Evolutionary conservation across 176 grass and related monocot genomes (phyloP).

Genomic region (Aegilops sharonensis): DNA sequence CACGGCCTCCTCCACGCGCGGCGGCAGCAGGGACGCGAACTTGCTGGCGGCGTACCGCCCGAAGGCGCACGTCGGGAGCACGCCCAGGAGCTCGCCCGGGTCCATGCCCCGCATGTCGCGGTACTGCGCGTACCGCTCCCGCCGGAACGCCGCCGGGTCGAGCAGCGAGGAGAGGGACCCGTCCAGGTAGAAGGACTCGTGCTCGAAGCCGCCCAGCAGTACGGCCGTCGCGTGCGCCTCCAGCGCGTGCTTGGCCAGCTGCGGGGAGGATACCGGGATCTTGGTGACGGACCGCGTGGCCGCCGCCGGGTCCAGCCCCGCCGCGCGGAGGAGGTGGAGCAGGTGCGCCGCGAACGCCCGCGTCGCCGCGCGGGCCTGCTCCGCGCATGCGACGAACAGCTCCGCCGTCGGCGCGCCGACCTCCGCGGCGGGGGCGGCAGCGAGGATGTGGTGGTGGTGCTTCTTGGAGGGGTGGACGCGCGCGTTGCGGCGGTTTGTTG

Average conservation of each 20-base stretch:
- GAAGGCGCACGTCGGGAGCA: constrained; percentile 84
- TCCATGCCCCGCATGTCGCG: constrained; percentile 97
- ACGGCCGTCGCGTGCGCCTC: constrained; percentile 73
- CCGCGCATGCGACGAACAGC: constrained; percentile 64
- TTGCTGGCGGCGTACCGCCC: constrained; percentile 73
- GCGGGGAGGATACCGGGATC: constrained; percentile 31
- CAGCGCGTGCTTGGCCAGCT: constrained; percentile 73
- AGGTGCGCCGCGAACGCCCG: constrained; percentile 76
- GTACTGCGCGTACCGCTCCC: constrained; percentile 72
- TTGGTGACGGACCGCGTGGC: constrained; percentile 62
- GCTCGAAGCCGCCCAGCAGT: constrained; percentile 85
- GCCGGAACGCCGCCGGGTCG: constrained; percentile 71
- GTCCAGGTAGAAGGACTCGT: constrained; percentile 97
- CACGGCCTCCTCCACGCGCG: constrained; percentile 63
- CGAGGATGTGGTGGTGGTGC: constrained; percentile 16
- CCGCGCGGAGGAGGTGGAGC: constrained; percentile 58
- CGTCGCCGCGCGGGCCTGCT: constrained; percentile 60
- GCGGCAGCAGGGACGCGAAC: constrained; percentile 50
- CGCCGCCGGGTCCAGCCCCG: constrained; percentile 58
- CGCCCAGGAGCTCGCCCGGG: constrained; percentile 76
- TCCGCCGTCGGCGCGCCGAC: constrained; percentile 52
- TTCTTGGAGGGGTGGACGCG: constrained; percentile 43
- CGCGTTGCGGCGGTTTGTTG: constrained; percentile 29
- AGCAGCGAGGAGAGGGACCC: constrained; percentile 92
- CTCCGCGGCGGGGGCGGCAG: neutral